Conservation (phyloP, 352 stramenopile genomes). For the Globisporangium cederbergense region DNA sequence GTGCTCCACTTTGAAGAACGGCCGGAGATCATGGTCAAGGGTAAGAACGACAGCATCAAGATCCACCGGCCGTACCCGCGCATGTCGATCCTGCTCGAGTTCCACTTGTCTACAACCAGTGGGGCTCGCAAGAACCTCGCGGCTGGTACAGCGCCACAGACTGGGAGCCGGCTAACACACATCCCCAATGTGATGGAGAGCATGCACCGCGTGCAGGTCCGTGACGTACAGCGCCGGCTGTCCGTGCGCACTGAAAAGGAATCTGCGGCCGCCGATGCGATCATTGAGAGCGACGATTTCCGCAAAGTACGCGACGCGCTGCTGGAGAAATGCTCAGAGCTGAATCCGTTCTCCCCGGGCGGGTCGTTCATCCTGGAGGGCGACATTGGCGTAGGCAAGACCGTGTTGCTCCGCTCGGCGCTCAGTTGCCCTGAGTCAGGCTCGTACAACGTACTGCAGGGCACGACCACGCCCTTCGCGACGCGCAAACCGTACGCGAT, state of each 20-base stretch:
- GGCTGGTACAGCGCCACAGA: not conserved
- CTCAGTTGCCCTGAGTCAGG: conserved; percentile 44
- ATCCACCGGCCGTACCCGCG: conserved; percentile 84
- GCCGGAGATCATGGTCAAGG: conserved; percentile 89
- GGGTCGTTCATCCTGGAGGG: conserved; percentile 79
- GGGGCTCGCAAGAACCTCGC: conserved; percentile 13
- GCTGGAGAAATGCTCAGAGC: conserved; percentile 57
- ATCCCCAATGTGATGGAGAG: conserved; percentile 83
- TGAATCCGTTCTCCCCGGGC: conserved; percentile 62
- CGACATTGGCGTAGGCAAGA: conserved; percentile 84
- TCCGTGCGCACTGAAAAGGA: conserved; percentile 52
- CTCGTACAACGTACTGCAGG: conserved; percentile 57
- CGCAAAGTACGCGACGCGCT: conserved; percentile 42
- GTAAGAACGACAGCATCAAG: conserved; percentile 90
- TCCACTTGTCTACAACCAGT: conserved; percentile 47
- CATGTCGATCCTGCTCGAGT: conserved; percentile 82
- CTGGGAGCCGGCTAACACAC: conserved; percentile 28
- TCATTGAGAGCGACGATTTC: conserved; percentile 71
- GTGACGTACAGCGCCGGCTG: conserved; percentile 66
- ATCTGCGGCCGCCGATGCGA: conserved; percentile 31
- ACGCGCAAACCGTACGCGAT: conserved; percentile 78
- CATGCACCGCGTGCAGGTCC: conserved; percentile 84
- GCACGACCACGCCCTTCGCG: conserved; percentile 69
- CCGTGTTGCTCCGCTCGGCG: conserved; percentile 62
- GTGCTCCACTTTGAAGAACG: conserved; percentile 88